Conservation (phyloP, 2,329 filamentous ascomycete genomes). For the Colletotrichum euphorbiae region DNA sequence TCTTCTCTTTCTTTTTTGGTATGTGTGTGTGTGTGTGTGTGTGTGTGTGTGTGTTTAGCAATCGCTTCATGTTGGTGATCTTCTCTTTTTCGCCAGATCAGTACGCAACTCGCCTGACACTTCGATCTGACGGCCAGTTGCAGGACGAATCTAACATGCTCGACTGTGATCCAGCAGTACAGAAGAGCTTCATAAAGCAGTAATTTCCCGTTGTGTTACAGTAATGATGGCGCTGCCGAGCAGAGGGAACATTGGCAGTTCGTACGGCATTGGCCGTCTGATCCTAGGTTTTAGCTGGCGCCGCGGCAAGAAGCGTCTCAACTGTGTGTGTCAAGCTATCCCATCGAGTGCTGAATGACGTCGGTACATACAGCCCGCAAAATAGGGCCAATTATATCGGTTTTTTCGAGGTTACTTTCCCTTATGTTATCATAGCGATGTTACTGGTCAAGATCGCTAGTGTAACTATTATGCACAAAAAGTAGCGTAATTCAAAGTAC, state of each 20-base stretch:
- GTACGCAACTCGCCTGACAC: constrained; percentile 21
- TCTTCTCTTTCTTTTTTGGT: too few species aligned
- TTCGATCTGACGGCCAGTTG: constrained; percentile 16
- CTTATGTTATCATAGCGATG: too few species aligned
- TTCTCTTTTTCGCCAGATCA: constrained; percentile 5
- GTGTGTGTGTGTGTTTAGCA: too few species aligned
- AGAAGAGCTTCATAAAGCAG: neutral
- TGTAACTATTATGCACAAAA: too few species aligned
- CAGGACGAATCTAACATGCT: constrained; percentile 10
- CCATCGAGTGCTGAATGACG: too few species aligned
- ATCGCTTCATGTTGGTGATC: neutral
- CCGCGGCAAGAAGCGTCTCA: constrained; percentile 2
- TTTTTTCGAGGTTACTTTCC: too few species aligned
- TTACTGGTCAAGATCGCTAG: too few species aligned
- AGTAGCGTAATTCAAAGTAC: too few species aligned
- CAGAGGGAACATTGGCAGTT: constrained; percentile 13
- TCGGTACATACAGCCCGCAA: too few species aligned
- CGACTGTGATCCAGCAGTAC: neutral
- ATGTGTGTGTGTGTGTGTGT: too few species aligned
- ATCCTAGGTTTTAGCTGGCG: constrained; percentile 7
- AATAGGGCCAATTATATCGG: too few species aligned
- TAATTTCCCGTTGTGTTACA: neutral
- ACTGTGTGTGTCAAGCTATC: too few species aligned
- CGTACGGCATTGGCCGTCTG: constrained; percentile 14
- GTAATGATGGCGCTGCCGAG: neutral